Percentiles rank a stretch among this genome's conserved stretches.
phyloP scores from a whole-genome alignment of 352 stramenopile genomes.

The Phytophthora sojae region DNA sequence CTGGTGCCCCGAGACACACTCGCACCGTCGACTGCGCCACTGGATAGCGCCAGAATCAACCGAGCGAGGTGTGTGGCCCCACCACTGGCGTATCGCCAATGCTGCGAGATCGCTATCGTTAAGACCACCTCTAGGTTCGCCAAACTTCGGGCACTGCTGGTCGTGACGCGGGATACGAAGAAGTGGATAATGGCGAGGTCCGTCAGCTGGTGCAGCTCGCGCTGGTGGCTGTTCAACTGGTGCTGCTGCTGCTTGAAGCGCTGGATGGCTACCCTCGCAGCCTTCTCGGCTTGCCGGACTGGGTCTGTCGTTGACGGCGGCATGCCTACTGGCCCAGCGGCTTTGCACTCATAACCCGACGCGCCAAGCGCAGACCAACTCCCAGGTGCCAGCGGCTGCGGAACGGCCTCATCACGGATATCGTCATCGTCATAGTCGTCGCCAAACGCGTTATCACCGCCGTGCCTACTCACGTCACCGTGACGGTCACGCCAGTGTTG shows the following conservation, averaged over 20 bases:
- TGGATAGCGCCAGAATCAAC: slow-evolving; percentile 23
- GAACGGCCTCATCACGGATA: slow-evolving; percentile 12
- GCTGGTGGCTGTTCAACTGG: slow-evolving; percentile 14
- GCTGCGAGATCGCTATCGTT: slow-evolving; percentile 28
- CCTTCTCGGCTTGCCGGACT: slow-evolving; percentile 2
- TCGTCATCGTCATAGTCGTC: slow-evolving; percentile 16
- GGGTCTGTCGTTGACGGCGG: slow-evolving; percentile 9
- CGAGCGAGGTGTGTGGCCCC: slow-evolving; percentile 23
- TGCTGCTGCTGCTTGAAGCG: slow-evolving; percentile 26
- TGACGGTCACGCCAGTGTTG: slow-evolving; percentile 14
- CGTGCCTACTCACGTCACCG: not conserved
- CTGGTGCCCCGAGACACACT: slow-evolving; percentile 1
- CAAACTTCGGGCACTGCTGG: slow-evolving; percentile 2
- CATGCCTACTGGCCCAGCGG: slow-evolving; percentile 4
- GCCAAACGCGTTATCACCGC: not conserved
- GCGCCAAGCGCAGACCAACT: not conserved
- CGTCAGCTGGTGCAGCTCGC: slow-evolving; percentile 31
- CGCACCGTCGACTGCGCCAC: not conserved
- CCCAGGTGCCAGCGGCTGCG: not conserved
- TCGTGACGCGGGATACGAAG: slow-evolving; percentile 24
- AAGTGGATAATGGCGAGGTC: slow-evolving; percentile 33
- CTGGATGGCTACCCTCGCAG: not conserved
- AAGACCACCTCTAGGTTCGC: slow-evolving; percentile 20
- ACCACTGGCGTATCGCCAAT: slow-evolving; percentile 22
- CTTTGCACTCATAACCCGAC: slow-evolving; percentile 6